Evolutionary conservation across 2,329 filamentous ascomycete genomes (phyloP), one percentile per base, ranked within the genome.

Genomic region (Cladosporium phlei): DNA sequence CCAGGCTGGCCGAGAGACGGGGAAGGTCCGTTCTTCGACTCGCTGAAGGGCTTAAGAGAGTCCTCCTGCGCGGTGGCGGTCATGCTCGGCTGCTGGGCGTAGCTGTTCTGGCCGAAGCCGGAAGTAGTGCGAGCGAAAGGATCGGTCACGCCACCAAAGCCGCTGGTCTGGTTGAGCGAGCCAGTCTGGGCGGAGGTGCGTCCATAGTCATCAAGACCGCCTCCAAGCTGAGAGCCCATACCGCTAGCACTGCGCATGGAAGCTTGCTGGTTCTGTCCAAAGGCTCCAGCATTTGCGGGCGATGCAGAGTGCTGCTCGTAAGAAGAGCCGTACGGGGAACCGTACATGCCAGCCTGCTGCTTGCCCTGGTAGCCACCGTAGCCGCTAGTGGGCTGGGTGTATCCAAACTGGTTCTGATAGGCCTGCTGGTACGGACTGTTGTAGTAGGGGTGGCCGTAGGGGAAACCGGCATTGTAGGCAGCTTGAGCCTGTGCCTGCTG

Each of bases 231-330:
- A 17, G 59, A 55, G 19, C 55, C 54, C 59, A 64, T 61, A 21
- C 61, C 60, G 46, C 73, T 73, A 24, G 73, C 68, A 45, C 69
- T 71, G 45, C 72, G 70, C 55, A 72, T 63, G 12, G 69, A 68
- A 24, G 50, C 49, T 30, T 50, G 55, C 47, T 63, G 59, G 38
- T 69, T 65, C 32, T 67, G 66, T 24, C 69, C 70, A 52, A 78
- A 79, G 14, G 71, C 72, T 38, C 71, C 74, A 17, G 73, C 73
- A 51, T 79, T 82, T 25, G 78, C 80, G 9, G 82, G 80, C 17
- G 81, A 82, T 12, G 80, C 78, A 2, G 78, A 76, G 60, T 85
- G 78, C 54, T 74, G 70, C 34, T 85, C 82, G 56, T 79, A 82
- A 7, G 78, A 77, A 29, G 70, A 69, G 49, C 69, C 71, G 61